Conservation (phyloP, 768 basidiomycete genomes). For the Tephrocybe sp. region DNA sequence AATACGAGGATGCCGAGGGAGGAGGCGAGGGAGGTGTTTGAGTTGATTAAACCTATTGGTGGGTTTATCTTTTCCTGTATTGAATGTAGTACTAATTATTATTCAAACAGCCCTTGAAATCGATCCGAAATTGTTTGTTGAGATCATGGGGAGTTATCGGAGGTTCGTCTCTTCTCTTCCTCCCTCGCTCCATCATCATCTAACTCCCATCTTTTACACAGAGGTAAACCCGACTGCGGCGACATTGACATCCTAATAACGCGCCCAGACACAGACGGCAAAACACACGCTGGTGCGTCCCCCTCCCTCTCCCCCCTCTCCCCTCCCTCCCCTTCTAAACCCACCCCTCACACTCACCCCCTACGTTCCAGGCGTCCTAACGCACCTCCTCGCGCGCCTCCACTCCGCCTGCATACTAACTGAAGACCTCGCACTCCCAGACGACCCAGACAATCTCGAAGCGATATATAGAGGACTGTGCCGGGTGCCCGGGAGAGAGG, state of each 20-base stretch:
- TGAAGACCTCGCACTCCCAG: constrained; percentile 74
- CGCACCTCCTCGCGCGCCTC: constrained; percentile 53
- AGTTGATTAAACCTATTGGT: constrained; percentile 72
- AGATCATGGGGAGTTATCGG: constrained; percentile 92
- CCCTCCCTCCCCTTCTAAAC: too few species aligned
- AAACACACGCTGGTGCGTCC: constrained; percentile 63
- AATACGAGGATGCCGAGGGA: constrained; percentile 80
- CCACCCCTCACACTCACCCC: not conserved
- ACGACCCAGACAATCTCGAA: constrained; percentile 67
- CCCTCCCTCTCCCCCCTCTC: too few species aligned
- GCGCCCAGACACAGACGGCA: constrained; percentile 66
- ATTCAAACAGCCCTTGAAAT: constrained; percentile 57
- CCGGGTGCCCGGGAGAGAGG: constrained; percentile 40
- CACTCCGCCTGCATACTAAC: constrained; percentile 63
- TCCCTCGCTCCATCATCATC: constrained; percentile 1
- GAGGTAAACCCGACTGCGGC: constrained; percentile 80
- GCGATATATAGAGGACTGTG: constrained; percentile 83
- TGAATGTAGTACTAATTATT: not conserved
- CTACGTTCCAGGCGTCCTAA: constrained; percentile 52
- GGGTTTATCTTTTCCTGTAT: not conserved
- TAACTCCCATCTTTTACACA: constrained; percentile 22
- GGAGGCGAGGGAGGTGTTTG: constrained; percentile 75
- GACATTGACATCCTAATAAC: constrained; percentile 92
- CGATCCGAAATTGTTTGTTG: constrained; percentile 68
- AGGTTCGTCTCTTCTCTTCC: constrained; percentile 39